Evolutionary conservation across 2,329 filamentous ascomycete genomes (phyloP).

Genomic region (Cladosporium austrohemisphaericum): DNA sequence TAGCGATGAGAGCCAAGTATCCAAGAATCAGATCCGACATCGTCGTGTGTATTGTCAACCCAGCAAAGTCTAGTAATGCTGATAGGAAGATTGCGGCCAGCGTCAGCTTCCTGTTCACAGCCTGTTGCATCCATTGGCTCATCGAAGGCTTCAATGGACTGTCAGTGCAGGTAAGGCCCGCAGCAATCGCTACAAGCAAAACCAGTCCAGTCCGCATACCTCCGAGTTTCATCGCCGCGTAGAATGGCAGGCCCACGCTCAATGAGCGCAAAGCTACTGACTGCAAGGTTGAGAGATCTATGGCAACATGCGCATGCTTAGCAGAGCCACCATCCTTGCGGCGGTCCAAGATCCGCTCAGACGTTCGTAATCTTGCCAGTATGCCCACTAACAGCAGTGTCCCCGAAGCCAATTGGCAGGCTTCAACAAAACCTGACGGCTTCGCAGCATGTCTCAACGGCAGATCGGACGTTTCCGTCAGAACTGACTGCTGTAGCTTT

Average conservation of each 20-base stretch:
- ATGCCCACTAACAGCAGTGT: constrained; percentile 45
- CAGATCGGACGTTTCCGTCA: constrained; percentile 8
- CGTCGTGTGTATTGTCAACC: constrained; percentile 28
- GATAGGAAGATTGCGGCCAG: constrained; percentile 34
- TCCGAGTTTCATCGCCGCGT: constrained; percentile 53
- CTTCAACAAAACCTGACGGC: constrained; percentile 36
- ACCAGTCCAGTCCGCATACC: constrained; percentile 52
- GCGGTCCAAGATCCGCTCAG: constrained; percentile 29
- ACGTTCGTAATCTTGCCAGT: constrained; percentile 33
- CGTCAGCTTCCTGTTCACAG: constrained; percentile 37
- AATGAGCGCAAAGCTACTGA: constrained; percentile 17
- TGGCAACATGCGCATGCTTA: constrained; percentile 9
- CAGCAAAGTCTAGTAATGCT: constrained; percentile 33
- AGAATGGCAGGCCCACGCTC: constrained; percentile 48
- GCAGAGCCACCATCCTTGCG: constrained; percentile 26
- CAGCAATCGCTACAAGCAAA: constrained; percentile 40
- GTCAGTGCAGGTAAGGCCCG: constrained; percentile 24
- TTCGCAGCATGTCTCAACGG: constrained; percentile 16
- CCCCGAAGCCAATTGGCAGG: constrained; percentile 44
- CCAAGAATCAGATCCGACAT: constrained; percentile 37
- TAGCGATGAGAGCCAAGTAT: constrained; percentile 45
- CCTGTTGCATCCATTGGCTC: constrained; percentile 31
- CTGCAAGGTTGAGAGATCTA: constrained; percentile 15
- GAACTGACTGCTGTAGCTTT: constrained; percentile 26
- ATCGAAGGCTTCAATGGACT: constrained; percentile 17